Evolutionary conservation across 768 basidiomycete species (phyloP).

Genomic region (Cystofilobasidium bisporidii): DNA sequence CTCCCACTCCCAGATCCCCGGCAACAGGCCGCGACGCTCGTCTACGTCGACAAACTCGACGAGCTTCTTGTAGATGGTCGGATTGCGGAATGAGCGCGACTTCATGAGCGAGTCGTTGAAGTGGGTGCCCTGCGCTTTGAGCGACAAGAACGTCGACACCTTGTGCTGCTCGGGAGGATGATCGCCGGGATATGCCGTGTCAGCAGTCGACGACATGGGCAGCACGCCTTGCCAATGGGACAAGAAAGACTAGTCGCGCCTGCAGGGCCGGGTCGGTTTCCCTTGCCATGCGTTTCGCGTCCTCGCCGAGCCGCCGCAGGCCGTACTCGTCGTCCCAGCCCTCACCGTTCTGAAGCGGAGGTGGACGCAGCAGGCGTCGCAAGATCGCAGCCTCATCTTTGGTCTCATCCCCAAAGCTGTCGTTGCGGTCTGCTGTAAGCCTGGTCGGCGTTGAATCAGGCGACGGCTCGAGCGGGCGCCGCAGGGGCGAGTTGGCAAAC

Average conservation of each 20-base stretch:
- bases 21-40: constrained; percentile 68
- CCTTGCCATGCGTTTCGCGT: no score
- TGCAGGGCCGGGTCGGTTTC: constrained; percentile 13
- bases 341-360: constrained; percentile 10
- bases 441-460: background rate
- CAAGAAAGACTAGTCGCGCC: background rate
- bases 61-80: constrained; percentile 87
- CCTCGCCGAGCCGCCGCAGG: constrained; percentile 8
- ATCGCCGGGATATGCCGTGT: no score
- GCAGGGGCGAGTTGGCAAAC: background rate
- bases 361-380: constrained; percentile 5
- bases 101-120: constrained; percentile 95
- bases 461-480: background rate
- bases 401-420: background rate
- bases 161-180: constrained; percentile 13
- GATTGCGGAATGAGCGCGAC: constrained; percentile 87
- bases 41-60: constrained; percentile 90
- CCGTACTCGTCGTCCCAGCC: constrained; percentile 28
- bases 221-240: no score
- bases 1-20: constrained; percentile 62
- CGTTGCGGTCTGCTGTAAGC: no score
- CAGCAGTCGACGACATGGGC: no score
- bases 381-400: constrained; percentile 11
- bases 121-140: constrained; percentile 43
- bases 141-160: constrained; percentile 13